Evolutionary conservation across 2,329 filamentous ascomycete species (phyloP), one percentile per base, ranked within the genome.

Genomic region (Colletotrichum coccodes): DNA sequence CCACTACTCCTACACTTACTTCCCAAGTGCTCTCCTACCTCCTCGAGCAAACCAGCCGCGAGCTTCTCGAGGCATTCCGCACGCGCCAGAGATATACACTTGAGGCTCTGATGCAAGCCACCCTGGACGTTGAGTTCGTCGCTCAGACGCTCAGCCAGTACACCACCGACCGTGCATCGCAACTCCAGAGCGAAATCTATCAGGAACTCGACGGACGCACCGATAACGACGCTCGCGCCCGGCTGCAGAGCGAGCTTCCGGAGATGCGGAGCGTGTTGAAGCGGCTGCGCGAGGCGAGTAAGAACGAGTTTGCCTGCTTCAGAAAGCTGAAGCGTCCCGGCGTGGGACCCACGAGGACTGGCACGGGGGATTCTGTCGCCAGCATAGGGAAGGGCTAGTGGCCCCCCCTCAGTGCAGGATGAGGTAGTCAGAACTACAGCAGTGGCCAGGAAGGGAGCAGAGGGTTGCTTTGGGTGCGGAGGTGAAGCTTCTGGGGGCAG

Each of bases 41-140:
- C 36, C 90, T 98, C 44, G 94, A 97, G 77, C 90, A 94, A 75
- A 88, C 92, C 12, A 95, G 92, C 12, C 83, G 87, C 6, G 91
- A 94, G 70, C 90, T 98, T n/a, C 90, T 98, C 18, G 88, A 91
- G 32, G 91, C 94, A 0, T 97, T 98, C 85, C 84, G 82, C 85
- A 87, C 78, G 40, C 90, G 91, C 7, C 79, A 85, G 5, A 85
- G 84, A 23, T 98, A 96, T 81, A 87, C 90, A 1, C 89, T 99
- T 0, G 86, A 92, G 6, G 91, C 93, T 7, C 88, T 99, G 58
- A 97, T 98, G 91, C 97, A 99, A 81, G 97, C 97, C 1, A 99
- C 96, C 0, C 89, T 99, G 1, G 96, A 99, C 76, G 95, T 98
- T 1, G 96, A 99, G 80, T 98, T 99, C 77, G 91, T 98, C 65